Evolutionary conservation across 345 rosid species (phyloP).

Genomic region (Eucalyptus viminalis): DNA sequence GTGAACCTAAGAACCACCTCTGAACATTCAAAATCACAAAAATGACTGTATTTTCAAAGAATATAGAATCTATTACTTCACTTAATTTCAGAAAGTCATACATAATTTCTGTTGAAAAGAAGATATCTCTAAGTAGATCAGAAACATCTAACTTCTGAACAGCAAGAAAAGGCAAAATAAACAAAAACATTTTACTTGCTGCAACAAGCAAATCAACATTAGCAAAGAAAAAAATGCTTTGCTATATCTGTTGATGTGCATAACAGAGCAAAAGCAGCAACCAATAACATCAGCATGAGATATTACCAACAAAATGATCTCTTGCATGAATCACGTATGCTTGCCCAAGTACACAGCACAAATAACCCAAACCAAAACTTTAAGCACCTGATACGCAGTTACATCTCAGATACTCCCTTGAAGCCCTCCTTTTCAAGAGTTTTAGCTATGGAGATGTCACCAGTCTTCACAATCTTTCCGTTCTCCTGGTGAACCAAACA

Average conservation of each 20-base stretch:
- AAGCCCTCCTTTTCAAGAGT: slow-evolving; percentile 79
- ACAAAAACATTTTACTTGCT: background rate
- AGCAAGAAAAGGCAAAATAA: background rate
- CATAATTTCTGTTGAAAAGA: background rate
- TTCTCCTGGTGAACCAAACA: slow-evolving; percentile 42
- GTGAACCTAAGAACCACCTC: background rate
- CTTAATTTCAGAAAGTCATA: background rate
- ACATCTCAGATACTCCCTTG: slow-evolving; percentile 45
- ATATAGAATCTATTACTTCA: background rate
- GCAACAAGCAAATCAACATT: background rate
- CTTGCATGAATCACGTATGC: background rate
- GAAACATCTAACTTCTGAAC: background rate
- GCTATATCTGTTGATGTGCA: background rate
- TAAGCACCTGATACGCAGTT: background rate
- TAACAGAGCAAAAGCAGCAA: background rate
- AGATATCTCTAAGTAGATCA: background rate
- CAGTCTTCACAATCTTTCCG: slow-evolving; percentile 80
- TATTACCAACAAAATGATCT: background rate
- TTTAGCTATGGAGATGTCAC: slow-evolving; percentile 65
- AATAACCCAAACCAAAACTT: background rate
- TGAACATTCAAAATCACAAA: background rate
- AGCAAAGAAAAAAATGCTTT: background rate
- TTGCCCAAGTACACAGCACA: background rate
- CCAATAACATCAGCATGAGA: background rate
- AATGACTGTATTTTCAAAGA: background rate